phyloP scores from a whole-genome alignment of 192 early-diverging fungal genomes.

The Linnemannia elongata region DNA sequence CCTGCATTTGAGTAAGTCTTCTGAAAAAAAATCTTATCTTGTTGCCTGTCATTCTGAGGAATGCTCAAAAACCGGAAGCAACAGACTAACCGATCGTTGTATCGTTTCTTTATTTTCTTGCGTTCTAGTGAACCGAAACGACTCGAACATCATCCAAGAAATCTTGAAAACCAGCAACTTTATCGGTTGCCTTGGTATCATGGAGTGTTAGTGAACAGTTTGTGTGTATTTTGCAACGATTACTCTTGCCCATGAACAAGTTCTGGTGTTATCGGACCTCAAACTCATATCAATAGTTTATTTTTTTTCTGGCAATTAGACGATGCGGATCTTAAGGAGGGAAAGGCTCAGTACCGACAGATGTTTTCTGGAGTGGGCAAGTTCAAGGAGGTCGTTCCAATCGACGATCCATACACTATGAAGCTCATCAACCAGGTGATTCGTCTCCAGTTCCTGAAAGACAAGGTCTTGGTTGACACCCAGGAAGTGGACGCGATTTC shows the following conservation, averaged over 20 bases:
- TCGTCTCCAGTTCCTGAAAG: background rate
- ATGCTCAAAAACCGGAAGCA: too few relatives aligned
- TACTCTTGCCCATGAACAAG: background rate
- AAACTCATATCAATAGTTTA: too few relatives aligned
- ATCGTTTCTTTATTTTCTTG: background rate
- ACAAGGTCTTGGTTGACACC: background rate
- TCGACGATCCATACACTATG: background rate
- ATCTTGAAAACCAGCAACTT: conserved; percentile 82
- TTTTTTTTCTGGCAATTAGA: conserved; percentile 60
- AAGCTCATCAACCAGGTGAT: background rate
- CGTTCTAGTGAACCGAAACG: conserved; percentile 78
- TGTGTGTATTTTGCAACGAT: too few relatives aligned
- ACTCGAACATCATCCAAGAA: conserved; percentile 76
- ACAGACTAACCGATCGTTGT: background rate
- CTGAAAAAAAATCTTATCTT: too few relatives aligned
- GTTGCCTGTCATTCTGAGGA: too few relatives aligned
- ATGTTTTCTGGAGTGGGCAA: background rate
- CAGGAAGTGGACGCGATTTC: background rate
- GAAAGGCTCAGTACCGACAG: conserved; percentile 17
- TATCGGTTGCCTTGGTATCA: conserved; percentile 76
- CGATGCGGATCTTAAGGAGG: conserved; percentile 77
- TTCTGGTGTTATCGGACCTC: background rate
- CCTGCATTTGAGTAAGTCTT: too few relatives aligned
- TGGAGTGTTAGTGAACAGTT: conserved; percentile 77
- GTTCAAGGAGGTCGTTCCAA: background rate